Percentiles rank a stretch among this genome's conserved stretches.
Conservation (phyloP, 2,329 filamentous ascomycete genomes). For the Rugonectria rugulosa region DNA sequence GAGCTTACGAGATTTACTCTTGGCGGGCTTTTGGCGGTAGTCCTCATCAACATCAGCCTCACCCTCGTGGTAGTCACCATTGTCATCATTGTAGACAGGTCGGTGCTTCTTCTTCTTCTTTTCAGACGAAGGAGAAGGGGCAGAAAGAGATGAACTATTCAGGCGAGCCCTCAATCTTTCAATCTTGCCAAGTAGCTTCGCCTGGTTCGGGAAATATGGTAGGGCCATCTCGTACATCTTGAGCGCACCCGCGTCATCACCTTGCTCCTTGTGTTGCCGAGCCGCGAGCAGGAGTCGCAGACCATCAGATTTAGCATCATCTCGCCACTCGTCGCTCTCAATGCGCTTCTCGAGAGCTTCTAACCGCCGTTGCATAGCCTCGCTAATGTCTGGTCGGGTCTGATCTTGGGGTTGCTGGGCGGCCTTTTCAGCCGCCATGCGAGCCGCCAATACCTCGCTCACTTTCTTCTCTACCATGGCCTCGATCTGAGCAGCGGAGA, state of each 20-base stretch:
- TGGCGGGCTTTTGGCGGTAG: constrained; percentile 39
- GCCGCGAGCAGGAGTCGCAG: constrained; percentile 88
- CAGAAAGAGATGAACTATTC: constrained; percentile 29
- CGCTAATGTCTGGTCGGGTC: constrained; percentile 65
- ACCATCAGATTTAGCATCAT: constrained; percentile 81
- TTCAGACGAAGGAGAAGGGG: constrained; percentile 28
- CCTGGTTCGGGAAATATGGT: constrained; percentile 85
- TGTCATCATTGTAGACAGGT: constrained; percentile 43
- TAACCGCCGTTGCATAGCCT: constrained; percentile 80
- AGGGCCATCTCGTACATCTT: constrained; percentile 87
- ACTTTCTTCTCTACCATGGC: constrained; percentile 93
- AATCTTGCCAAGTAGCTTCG: constrained; percentile 77
- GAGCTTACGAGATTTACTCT: constrained; percentile 41
- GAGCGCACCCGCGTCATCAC: constrained; percentile 79
- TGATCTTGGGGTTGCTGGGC: constrained; percentile 45
- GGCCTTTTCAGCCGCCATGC: constrained; percentile 58
- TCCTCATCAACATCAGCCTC: constrained; percentile 53
- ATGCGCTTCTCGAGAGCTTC: constrained; percentile 89
- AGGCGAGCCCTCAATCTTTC: constrained; percentile 66
- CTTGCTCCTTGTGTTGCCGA: constrained; percentile 85
- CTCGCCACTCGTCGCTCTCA: constrained; percentile 65
- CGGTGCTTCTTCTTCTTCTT: constrained; percentile 41
- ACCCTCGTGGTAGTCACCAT: constrained; percentile 50
- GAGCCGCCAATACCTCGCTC: constrained; percentile 84
- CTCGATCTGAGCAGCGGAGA: constrained; percentile 81